Evolutionary conservation across 116 monocot species (phyloP).

Genomic region (Phalaenopsis hybrid): DNA sequence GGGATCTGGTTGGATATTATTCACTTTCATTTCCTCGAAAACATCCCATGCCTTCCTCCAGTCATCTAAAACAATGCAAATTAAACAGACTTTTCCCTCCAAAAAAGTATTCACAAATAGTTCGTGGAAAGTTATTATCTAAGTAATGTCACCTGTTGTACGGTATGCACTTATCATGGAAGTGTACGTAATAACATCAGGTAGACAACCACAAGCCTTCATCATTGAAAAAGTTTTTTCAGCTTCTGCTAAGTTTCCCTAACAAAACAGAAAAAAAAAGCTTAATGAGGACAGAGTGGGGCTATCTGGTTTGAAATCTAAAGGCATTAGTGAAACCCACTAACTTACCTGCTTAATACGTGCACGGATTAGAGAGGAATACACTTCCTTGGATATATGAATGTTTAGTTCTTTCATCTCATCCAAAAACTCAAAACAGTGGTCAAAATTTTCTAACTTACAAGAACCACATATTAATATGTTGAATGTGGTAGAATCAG

Average conservation of each 20-base stretch:
- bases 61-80: slow-evolving; percentile 35
- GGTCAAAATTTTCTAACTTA: slow-evolving; percentile 63
- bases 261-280: slow-evolving; percentile 10
- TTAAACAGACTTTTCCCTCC: not conserved
- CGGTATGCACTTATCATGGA: slow-evolving; percentile 80
- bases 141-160: slow-evolving; percentile 41
- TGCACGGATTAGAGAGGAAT: slow-evolving; percentile 78
- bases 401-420: slow-evolving; percentile 65
- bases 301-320: not conserved
- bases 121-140: not conserved
- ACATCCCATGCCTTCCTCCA: slow-evolving; percentile 74
- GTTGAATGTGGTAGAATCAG: slow-evolving; percentile 76
- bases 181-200: slow-evolving; percentile 85
- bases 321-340: not conserved
- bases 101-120: not conserved
- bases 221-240: slow-evolving; percentile 67
- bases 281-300: slow-evolving; percentile 7
- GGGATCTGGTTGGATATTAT: slow-evolving; percentile 61
- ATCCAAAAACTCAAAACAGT: slow-evolving; percentile 58
- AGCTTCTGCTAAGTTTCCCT: slow-evolving; percentile 68
- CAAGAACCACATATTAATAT: slow-evolving; percentile 79
- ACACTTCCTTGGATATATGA: slow-evolving; percentile 80
- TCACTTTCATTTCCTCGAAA: slow-evolving; percentile 77
- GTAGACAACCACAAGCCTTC: slow-evolving; percentile 45
- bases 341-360: slow-evolving; percentile 75